Conservation (phyloP, 495 filamentous ascomycete genomes). For the Aspergillus avenaceus region DNA sequence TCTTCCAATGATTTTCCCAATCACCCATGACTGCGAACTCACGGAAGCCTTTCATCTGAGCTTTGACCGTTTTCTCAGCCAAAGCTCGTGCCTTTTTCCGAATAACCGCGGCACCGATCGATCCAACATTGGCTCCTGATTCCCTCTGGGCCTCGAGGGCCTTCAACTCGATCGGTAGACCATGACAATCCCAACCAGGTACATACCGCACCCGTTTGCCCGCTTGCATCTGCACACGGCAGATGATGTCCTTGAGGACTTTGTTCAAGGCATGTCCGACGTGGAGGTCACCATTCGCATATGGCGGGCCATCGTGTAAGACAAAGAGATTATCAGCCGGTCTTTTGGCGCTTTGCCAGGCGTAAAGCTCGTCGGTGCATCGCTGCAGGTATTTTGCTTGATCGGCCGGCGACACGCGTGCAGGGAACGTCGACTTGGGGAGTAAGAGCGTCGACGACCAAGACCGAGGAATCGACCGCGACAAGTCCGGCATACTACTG, state of each 20-base stretch:
- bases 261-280: constrained; percentile 98
- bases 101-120: constrained; percentile 40
- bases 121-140: constrained; percentile 11
- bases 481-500: constrained; percentile 46
- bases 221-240: constrained; percentile 70
- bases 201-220: constrained; percentile 80
- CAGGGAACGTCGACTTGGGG: constrained; percentile 56
- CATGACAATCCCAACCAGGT: constrained; percentile 98
- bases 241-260: constrained; percentile 90
- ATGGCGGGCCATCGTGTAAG: constrained; percentile 94
- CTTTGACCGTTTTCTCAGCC: constrained; percentile 66
- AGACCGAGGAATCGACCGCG: constrained; percentile 44
- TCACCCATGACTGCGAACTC: constrained; percentile 89
- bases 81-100: constrained; percentile 70
- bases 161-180: constrained; percentile 94
- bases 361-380: constrained; percentile 86
- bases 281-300: constrained; percentile 92
- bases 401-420: constrained; percentile 46
- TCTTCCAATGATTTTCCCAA: constrained; percentile 89
- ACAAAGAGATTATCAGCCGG: constrained; percentile 62
- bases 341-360: constrained; percentile 70
- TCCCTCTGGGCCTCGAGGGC: constrained; percentile 64
- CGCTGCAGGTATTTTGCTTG: constrained; percentile 62
- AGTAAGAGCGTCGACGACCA: constrained; percentile 59
- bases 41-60: constrained; percentile 79